These are phyloP conservation scores for Syncephalastrum monosporum DNA, from an alignment of 371 early-diverging fungal species.

Conservation along the genomic window DNA sequence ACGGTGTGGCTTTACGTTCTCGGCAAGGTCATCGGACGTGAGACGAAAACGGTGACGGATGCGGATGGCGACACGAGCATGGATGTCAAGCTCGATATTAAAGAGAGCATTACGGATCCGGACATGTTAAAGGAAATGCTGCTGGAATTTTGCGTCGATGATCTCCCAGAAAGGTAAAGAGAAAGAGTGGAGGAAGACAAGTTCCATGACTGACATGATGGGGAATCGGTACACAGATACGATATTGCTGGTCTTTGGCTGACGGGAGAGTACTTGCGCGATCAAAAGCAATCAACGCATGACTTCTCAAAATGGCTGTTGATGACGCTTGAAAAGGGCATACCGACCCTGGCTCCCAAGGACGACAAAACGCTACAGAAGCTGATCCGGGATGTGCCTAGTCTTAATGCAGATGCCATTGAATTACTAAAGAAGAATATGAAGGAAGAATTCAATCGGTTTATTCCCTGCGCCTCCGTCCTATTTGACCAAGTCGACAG, in stretches of 20 bases:
- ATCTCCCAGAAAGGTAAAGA: constrained; percentile 28
- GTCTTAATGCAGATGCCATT: constrained; percentile 27
- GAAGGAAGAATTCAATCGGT: constrained; percentile 33
- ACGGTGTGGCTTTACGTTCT: constrained; percentile 25
- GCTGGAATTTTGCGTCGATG: constrained; percentile 33
- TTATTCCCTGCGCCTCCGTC: constrained; percentile 39
- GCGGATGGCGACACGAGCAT: constrained; percentile 6
- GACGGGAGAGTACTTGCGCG: constrained; percentile 30
- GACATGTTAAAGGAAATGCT: constrained; percentile 30
- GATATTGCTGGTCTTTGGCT: constrained; percentile 49
- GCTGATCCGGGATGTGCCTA: constrained; percentile 44
- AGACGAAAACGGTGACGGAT: neutral
- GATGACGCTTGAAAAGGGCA: constrained; percentile 24
- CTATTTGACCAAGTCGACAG: constrained; percentile 34
- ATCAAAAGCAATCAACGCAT: constrained; percentile 3
- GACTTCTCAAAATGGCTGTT: constrained; percentile 39
- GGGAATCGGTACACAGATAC: constrained; percentile 13
- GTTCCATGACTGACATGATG: too few relatives aligned
- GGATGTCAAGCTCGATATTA: constrained; percentile 8
- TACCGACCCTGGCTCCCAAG: constrained; percentile 37
- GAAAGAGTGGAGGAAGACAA: too few relatives aligned
- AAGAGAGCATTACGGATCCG: neutral
- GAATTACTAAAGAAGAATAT: constrained; percentile 29
- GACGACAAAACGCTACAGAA: constrained; percentile 36
- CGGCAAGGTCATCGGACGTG: neutral